A percentile compares a stretch with the other conserved stretches of the same genome.
Conservation (phyloP, 805 yeast genomes). For the Saccharomyces jurei region DNA sequence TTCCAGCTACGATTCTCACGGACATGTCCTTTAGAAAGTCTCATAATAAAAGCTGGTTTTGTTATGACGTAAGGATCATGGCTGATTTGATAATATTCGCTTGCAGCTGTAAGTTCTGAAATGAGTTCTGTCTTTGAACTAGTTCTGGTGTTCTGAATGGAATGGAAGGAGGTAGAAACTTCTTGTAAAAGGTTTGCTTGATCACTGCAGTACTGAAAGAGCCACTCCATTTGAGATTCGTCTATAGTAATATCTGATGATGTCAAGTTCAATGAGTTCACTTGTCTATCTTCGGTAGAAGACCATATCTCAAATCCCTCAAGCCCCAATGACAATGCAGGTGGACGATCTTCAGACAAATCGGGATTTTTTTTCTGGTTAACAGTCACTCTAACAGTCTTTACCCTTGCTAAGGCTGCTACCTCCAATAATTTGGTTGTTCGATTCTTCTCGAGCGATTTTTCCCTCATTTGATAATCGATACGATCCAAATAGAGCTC, state of each 20-base stretch:
- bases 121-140: constrained; percentile 31
- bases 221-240: constrained; percentile 33
- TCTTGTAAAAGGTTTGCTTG: constrained; percentile 5
- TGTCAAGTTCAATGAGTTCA: constrained; percentile 23
- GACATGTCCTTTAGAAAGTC: constrained; percentile 65
- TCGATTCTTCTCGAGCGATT: constrained; percentile 11
- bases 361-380: constrained; percentile 5
- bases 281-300: constrained; percentile 11
- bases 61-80: constrained; percentile 89
- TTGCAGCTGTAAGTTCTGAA: constrained; percentile 39
- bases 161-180: constrained; percentile 6
- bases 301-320: constrained; percentile 28
- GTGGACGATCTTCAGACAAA: constrained; percentile 15
- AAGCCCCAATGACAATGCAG: constrained; percentile 20
- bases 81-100: constrained; percentile 45
- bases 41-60: constrained; percentile 73
- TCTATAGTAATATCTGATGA: constrained; percentile 28
- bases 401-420: constrained; percentile 11
- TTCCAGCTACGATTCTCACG: constrained; percentile 85
- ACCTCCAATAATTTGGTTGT: constrained; percentile 10
- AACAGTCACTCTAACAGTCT: constrained; percentile 16
- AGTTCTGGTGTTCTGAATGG: constrained; percentile 6
- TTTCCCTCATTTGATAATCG: constrained; percentile 19
- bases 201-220: constrained; percentile 15
- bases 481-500: constrained; percentile 16